Conservation (phyloP, 768 basidiomycete genomes). For the Pulveroboletus ravenelii region DNA sequence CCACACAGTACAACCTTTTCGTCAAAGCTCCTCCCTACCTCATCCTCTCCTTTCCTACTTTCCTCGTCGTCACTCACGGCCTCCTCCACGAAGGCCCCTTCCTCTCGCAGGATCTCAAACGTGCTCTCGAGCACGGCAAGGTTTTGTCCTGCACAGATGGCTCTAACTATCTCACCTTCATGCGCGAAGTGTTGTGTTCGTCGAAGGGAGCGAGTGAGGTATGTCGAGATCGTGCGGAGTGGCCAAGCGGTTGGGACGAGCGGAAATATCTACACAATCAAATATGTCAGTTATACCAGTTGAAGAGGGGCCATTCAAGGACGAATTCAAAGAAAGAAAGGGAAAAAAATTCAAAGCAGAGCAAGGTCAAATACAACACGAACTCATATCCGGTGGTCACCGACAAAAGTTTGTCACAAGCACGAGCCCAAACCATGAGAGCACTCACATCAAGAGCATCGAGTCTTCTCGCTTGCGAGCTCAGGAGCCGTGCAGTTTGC, state of each 20-base stretch:
- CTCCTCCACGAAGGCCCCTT: conserved; percentile 68
- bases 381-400: background rate
- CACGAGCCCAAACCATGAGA: background rate
- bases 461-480: conserved; percentile 75
- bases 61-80: conserved; percentile 42
- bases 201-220: conserved; percentile 75
- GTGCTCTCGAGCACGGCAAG: conserved; percentile 61
- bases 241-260: conserved; percentile 76
- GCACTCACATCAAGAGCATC: conserved; percentile 70
- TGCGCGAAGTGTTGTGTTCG: conserved; percentile 65
- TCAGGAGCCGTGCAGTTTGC: conserved; percentile 64
- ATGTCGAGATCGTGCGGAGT: conserved; percentile 63
- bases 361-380: background rate
- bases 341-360: background rate
- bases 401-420: background rate
- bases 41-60: conserved; percentile 12
- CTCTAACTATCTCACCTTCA: conserved; percentile 74
- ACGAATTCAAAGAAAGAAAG: background rate
- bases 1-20: conserved; percentile 40
- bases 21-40: conserved; percentile 29
- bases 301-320: background rate
- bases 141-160: conserved; percentile 75
- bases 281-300: background rate
- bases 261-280: conserved; percentile 48
- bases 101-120: conserved; percentile 53